These are phyloP conservation scores for Metschnikowia similis DNA, from an alignment of 805 yeast species.

Conservation along the genomic window DNA sequence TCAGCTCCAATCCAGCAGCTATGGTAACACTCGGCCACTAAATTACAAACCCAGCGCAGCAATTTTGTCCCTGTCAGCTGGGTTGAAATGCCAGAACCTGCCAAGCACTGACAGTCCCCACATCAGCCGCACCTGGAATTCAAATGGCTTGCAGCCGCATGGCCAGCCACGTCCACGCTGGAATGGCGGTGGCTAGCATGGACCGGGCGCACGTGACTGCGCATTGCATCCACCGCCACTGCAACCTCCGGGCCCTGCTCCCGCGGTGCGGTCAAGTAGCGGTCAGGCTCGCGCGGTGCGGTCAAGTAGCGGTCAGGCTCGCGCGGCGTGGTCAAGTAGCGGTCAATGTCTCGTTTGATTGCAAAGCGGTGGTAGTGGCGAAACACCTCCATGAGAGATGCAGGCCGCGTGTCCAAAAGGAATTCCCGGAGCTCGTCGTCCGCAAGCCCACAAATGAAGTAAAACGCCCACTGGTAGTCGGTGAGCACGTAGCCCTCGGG, in stretches of 20 bases:
- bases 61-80: no score
- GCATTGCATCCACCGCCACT: neutral
- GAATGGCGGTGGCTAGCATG: no score
- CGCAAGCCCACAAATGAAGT: neutral
- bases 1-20: no score
- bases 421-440: neutral
- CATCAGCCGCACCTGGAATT: no score
- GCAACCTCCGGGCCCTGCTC: neutral
- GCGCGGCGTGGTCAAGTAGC: slow-evolving; percentile 1
- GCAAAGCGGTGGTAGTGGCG: slow-evolving; percentile 1
- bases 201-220: neutral
- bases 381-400: neutral
- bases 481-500: neutral
- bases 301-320: neutral
- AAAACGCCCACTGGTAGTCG: slow-evolving; percentile 1
- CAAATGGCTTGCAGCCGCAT: no score
- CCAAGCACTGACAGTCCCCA: no score
- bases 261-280: slow-evolving; percentile 1
- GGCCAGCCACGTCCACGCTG: no score
- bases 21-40: no score
- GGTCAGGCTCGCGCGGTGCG: neutral
- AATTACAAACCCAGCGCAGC: no score
- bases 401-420: neutral
- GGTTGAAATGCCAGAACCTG: no score
- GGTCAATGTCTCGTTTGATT: slow-evolving; percentile 1